Evolutionary conservation across 2,329 filamentous ascomycete genomes (phyloP), one percentile per base, ranked within the genome.

Genomic region (Amesomyces nigricolor): DNA sequence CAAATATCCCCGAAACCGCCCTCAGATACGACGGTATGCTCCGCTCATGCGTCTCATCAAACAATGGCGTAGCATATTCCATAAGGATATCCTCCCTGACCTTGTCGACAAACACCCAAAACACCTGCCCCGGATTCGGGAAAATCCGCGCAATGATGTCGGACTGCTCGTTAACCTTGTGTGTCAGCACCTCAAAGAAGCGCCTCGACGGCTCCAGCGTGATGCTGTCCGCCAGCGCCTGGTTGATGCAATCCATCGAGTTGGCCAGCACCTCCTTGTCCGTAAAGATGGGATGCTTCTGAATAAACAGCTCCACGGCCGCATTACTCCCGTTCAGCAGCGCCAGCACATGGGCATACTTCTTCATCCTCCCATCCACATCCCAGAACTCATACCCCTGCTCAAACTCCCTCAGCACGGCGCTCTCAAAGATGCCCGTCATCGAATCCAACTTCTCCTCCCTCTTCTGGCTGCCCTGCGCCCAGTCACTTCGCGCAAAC

Each of bases 381-480:
- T 99, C 92, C 73, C 87, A 88, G 43, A 84, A 85, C 68, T 94
- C 89, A 62, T 95, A 95, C 4, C 90, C 94, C 66, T 94, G 88
- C 70, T 95, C 88, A 63, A 99, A 99, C 69, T 99, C 94, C 47
- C 88, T 82, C 50, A 96, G 73, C 3, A 95, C 91, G 3, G 91
- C 91, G 54, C 86, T 91, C 72, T 97, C 92, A 65, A 99, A 99
- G 57, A 94, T 85, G 38, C 80, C 80, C 61, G 86, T 82, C 80
- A 95, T 91, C 22, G 78, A 80, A 38, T 81, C 76, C 17, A 99
- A 74, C 66, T 86, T 88, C 59, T 87, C 83, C 64, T 88, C 82
- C 43, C 92, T 78, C 62, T 83, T 78, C 47, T 75, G 71, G 77
- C 87, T 91, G 1, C 90, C 91, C 55, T 86, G 75, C 0, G 89